These are phyloP conservation scores for Talaromyces sp. DNA, from an alignment of 2,329 filamentous ascomycete species.

Conservation along the genomic window DNA sequence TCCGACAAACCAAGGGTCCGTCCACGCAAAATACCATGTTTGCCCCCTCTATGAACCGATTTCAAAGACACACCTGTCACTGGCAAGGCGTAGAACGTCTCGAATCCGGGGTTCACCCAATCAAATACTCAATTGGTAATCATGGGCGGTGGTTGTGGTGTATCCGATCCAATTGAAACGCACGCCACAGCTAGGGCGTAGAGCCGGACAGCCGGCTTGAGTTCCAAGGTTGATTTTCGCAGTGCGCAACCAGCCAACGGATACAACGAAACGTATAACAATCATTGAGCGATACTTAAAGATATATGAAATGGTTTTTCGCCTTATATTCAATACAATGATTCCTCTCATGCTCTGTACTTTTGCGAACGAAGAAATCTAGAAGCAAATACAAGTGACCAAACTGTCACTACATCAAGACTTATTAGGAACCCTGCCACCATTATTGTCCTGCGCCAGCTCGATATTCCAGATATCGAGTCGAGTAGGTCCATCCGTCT, in stretches of 20 bases:
- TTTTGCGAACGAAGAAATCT: not conserved
- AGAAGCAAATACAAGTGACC: not conserved
- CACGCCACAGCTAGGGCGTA: constrained; percentile 14
- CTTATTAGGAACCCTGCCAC: not conserved
- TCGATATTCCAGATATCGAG: constrained; percentile 40
- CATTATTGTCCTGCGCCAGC: constrained; percentile 26
- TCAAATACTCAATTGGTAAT: not conserved
- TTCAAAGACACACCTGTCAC: not conserved
- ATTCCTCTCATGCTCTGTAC: not conserved
- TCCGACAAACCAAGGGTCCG: not conserved
- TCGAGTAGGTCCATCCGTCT: constrained; percentile 31
- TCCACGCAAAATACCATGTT: not conserved
- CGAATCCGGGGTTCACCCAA: not conserved
- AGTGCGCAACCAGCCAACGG: not conserved
- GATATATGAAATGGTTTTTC: not conserved
- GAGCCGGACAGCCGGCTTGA: not conserved
- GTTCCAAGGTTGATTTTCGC: not conserved
- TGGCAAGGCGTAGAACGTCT: not conserved
- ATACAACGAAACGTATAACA: not conserved
- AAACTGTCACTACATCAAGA: not conserved
- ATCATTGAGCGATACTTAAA: not conserved
- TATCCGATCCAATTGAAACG: not conserved
- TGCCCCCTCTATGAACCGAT: not conserved
- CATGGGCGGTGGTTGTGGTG: not conserved
- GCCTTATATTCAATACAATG: not conserved